phyloP scores from a whole-genome alignment of 441 rosid genomes.

The Arabidopsis hybrid region DNA sequence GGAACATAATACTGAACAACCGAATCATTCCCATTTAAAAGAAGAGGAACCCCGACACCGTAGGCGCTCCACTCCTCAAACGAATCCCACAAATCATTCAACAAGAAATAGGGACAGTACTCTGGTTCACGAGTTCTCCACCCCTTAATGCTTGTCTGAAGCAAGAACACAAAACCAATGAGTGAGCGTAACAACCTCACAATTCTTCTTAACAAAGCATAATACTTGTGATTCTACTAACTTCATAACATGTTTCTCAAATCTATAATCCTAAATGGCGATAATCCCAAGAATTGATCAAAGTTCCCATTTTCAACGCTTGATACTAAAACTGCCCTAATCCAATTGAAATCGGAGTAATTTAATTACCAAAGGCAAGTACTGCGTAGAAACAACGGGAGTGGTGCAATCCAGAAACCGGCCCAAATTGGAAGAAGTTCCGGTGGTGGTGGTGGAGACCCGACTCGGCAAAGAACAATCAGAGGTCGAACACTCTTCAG shows the following conservation, averaged over 20 bases:
- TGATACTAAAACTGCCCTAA: background rate
- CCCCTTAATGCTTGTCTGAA: conserved; percentile 60
- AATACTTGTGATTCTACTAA: conserved; percentile 9
- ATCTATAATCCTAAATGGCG: background rate
- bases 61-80: conserved; percentile 92
- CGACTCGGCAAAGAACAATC: conserved; percentile 52
- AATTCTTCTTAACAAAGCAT: conserved; percentile 2
- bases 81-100: conserved; percentile 88
- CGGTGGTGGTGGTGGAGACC: conserved; percentile 24
- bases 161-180: conserved; percentile 19
- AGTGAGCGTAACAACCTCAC: conserved; percentile 10
- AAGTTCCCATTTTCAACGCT: background rate
- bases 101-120: conserved; percentile 60
- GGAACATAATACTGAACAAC: conserved; percentile 96
- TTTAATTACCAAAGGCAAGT: conserved; percentile 68
- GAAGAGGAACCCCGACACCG: conserved; percentile 91
- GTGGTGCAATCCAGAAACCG: conserved; percentile 81
- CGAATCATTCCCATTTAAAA: conserved; percentile 72
- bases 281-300: too few species aligned
- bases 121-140: conserved; percentile 59
- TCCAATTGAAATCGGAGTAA: background rate
- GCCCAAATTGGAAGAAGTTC: conserved; percentile 65
- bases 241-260: background rate
- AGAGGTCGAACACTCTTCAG: conserved; percentile 54
- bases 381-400: conserved; percentile 68